Conservation (phyloP, 495 filamentous ascomycete genomes). For the Chaetomidium leptoderma region DNA sequence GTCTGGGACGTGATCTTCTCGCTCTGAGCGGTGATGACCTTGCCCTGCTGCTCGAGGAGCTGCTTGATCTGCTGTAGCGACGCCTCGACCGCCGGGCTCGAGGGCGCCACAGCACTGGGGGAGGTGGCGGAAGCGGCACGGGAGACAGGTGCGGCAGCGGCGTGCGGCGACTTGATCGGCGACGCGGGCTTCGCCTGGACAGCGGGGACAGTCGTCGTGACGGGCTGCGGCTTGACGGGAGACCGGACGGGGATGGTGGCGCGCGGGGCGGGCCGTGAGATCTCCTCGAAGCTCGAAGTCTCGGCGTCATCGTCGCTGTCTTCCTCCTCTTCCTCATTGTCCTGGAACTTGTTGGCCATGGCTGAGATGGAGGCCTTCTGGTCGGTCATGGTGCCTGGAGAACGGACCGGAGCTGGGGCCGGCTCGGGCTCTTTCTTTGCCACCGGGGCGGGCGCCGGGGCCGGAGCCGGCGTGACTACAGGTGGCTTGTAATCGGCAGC, state of each 20-base stretch:
- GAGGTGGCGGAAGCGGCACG: constrained; percentile 20
- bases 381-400: constrained; percentile 68
- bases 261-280: constrained; percentile 54
- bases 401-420: constrained; percentile 44
- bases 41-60: constrained; percentile 58
- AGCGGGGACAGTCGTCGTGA: constrained; percentile 28
- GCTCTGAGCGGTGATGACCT: constrained; percentile 51
- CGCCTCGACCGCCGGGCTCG: constrained; percentile 34
- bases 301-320: constrained; percentile 59
- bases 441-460: constrained; percentile 42
- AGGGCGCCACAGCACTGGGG: constrained; percentile 17
- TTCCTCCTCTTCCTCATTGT: constrained; percentile 58
- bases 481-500: constrained; percentile 64
- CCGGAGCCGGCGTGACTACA: constrained; percentile 42
- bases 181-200: constrained; percentile 33
- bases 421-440: constrained; percentile 53
- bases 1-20: constrained; percentile 57
- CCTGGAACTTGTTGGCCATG: constrained; percentile 79
- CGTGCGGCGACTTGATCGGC: constrained; percentile 30
- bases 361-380: constrained; percentile 80
- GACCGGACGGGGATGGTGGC: constrained; percentile 26
- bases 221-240: constrained; percentile 28
- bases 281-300: constrained; percentile 77
- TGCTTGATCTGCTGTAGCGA: constrained; percentile 60
- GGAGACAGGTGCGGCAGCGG: constrained; percentile 22